A percentile compares a stretch with the other conserved stretches of the same genome.
These are phyloP conservation scores for Trypanosoma lewisi DNA, from an alignment of 208 protist genomes.

Conservation along the genomic window DNA sequence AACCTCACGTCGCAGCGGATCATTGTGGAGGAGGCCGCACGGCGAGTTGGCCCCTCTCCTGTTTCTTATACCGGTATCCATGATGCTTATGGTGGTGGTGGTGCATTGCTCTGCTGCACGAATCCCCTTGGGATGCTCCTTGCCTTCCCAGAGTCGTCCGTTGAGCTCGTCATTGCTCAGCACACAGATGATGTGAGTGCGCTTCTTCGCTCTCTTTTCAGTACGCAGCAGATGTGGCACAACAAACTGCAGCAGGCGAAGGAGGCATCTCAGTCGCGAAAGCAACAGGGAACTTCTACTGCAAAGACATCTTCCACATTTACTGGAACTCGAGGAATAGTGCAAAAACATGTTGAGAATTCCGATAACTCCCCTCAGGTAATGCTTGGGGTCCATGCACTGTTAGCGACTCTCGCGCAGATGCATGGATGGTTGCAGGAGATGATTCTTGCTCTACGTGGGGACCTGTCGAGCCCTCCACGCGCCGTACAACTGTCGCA, in stretches of 20 bases:
- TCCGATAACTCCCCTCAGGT: background rate
- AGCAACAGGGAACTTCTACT: background rate
- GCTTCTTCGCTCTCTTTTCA: conserved; percentile 40
- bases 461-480: conserved; percentile 26
- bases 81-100: background rate
- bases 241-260: conserved; percentile 37
- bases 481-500: conserved; percentile 32
- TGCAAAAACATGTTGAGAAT: background rate
- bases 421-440: conserved; percentile 66
- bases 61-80: background rate
- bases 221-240: conserved; percentile 46
- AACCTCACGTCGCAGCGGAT: conserved; percentile 54
- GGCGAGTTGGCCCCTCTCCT: conserved; percentile 29
- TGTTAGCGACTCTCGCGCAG: conserved; percentile 43
- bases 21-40: conserved; percentile 38
- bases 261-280: conserved; percentile 8
- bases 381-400: conserved; percentile 30
- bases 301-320: background rate
- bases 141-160: conserved; percentile 34
- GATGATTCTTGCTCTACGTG: conserved; percentile 41
- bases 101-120: conserved; percentile 23
- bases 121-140: conserved; percentile 58
- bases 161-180: conserved; percentile 54
- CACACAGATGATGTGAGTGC: conserved; percentile 50
- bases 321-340: background rate